Evolutionary conservation across 2,329 filamentous ascomycete species (phyloP).

Genomic region (Venturiaceae sp.): DNA sequence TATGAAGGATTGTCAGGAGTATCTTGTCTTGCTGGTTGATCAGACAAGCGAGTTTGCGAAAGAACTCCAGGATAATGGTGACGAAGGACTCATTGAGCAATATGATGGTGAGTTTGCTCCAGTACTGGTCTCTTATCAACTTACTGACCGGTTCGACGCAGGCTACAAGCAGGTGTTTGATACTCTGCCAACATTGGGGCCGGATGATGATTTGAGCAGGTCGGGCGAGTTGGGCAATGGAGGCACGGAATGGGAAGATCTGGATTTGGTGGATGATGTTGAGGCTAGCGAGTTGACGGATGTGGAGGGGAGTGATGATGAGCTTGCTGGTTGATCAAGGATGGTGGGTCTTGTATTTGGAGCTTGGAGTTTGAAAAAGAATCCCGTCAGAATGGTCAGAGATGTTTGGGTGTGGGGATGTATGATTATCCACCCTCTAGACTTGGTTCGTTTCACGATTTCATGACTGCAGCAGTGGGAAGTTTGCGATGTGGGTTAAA

Average conservation of each 20-base stretch:
- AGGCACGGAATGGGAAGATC: background rate
- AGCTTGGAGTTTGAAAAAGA: background rate
- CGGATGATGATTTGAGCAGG: background rate
- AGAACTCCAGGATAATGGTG: background rate
- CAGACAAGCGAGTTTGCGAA: background rate
- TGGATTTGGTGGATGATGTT: background rate
- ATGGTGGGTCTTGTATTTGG: background rate
- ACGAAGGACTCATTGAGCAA: background rate
- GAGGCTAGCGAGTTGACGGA: background rate
- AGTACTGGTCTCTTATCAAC: too few species aligned
- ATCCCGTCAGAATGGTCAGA: too few species aligned
- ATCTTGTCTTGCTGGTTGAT: background rate
- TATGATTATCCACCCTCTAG: background rate
- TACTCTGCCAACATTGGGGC: background rate
- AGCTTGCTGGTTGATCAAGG: background rate
- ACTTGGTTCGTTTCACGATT: background rate
- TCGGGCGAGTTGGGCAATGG: background rate
- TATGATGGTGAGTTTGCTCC: background rate
- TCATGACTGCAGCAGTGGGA: too few species aligned
- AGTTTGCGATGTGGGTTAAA: too few species aligned
- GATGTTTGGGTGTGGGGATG: background rate
- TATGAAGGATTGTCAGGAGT: background rate
- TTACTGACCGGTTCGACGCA: background rate
- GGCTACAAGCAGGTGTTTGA: background rate
- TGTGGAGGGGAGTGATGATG: background rate